Conservation (phyloP, 352 stramenopile species). For the Pythium biforme region DNA sequence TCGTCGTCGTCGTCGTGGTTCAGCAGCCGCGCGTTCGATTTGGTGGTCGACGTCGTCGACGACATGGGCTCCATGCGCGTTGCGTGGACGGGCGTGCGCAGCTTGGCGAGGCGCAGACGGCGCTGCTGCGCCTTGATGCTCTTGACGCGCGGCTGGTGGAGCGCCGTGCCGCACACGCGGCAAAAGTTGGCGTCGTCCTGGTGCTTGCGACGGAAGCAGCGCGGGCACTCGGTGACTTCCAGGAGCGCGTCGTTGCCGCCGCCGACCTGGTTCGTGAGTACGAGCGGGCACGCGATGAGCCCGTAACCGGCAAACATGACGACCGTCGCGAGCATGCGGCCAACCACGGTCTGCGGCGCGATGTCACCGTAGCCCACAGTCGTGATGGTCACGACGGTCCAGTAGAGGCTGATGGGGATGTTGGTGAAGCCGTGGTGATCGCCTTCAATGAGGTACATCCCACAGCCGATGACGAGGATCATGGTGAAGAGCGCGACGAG, state of each 20-base stretch:
- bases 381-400: constrained; percentile 87
- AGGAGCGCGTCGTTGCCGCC: constrained; percentile 44
- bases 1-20: constrained; percentile 24
- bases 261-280: constrained; percentile 57
- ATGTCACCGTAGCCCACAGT: constrained; percentile 88
- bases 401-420: constrained; percentile 86
- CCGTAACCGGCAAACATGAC: constrained; percentile 89
- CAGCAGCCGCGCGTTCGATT: constrained; percentile 53
- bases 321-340: constrained; percentile 74
- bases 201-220: constrained; percentile 72
- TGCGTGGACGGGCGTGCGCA: constrained; percentile 40
- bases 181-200: constrained; percentile 81
- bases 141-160: constrained; percentile 59
- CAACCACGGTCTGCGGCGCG: constrained; percentile 72
- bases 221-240: constrained; percentile 60
- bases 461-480: constrained; percentile 77
- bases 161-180: constrained; percentile 56
- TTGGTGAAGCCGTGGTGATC: constrained; percentile 74
- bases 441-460: constrained; percentile 84
- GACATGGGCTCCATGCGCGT: constrained; percentile 31
- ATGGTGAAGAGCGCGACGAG: constrained; percentile 72
- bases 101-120: constrained; percentile 56
- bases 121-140: constrained; percentile 60
- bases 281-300: constrained; percentile 80
- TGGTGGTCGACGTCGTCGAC: constrained; percentile 61